Evolutionary conservation across 148 eudicot genomes (phyloP), one percentile per base, ranked within the genome.

Genomic region (Dysphania ambrosioides): DNA sequence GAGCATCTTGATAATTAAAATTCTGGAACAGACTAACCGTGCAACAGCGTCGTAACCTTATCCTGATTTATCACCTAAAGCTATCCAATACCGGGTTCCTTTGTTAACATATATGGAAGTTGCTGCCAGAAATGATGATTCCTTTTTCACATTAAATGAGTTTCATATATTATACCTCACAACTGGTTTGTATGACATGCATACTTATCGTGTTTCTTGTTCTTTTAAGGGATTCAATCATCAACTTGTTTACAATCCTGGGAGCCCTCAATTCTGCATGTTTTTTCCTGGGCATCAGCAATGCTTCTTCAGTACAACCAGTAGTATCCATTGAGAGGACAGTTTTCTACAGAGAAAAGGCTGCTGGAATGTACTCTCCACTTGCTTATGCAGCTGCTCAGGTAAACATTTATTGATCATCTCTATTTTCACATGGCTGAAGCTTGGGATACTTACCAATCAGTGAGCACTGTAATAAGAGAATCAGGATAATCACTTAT

Each of bases 311-410:
- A 11, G 98, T 94, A 47, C 98, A 94, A 75, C 96, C 97, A 29
- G 77, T 94, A 30, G 81, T 94, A 78, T 82, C 97, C 36, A 86
- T 90, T 72, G 98, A 88, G 74, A 91, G 98, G 77, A 80, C 93
- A 40, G 98, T 94, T 27, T 94, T 94, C 79, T 94, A 94, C 75
- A 75, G 96, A 77, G 98, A 94, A 81, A 90, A 75, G 77, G 97
- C 97, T 49, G 98, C 98, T 75, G 96, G 98, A 77, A 87, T 94
- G 98, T 91, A 90, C 72, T 87, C 96, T 61, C 85, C 98, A 32
- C 55, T 86, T 55, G 86, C 97, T 35, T 94, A 89, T 72, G 98
- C 98, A 55, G 82, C 82, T 70, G 97, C 96, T 29, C 98, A 91
- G 93, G 98, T 93, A 55, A 56, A 78, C 77, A 16, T 36, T 60